Evolutionary conservation across 2,329 filamentous ascomycete genomes (phyloP), one percentile per base, ranked within the genome.

Genomic region (Cercospora zeina): DNA sequence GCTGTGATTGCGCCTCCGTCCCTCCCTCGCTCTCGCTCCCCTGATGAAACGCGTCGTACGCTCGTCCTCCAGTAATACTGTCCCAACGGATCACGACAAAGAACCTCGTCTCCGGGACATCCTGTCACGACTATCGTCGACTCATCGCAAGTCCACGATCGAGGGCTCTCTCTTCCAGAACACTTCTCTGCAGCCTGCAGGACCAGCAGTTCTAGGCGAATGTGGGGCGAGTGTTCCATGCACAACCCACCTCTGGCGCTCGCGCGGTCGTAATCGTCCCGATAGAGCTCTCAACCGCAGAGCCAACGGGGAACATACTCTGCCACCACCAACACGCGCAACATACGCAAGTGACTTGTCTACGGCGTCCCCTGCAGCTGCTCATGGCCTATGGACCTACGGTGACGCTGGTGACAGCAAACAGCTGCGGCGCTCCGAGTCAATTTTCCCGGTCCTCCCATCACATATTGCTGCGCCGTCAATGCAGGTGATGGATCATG

Each of bases 141-240:
- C 42, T 27, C 42, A 49, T 21, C 13, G 27, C 24, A 30, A n/a
- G n/a, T 49, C 21, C 42, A 49, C 21, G 42, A 19, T 16, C 27
- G 34, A 34, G 31, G 49, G 54, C 27, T 58, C 39, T 10, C 39
- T 30, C 21, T 58, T 58, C 55, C 55, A 58, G 55, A 58, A 50
- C 34, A 49, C 24, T 47, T 58, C 55, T 47, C 16, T 58, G 55
- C 55, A 47, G 55, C 34, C 16, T 58, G 55, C 55, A 47, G 55
- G 49, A 53, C 27, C 30, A 31, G 49, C 27, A 53, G 16, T 31
- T 53, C 49, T 34, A 53, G 49, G 31, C 49, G 31, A 53, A 31
- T 49, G 37, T 47, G 37, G 55, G 39, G 55, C 19, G 42, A 47
- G 34, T 57, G 24, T 53, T 34, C 49, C 14, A 13, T 31, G n/a